A percentile compares a stretch with the other conserved stretches of the same genome.
phyloP scores from a whole-genome alignment of 495 filamentous ascomycete genomes.

The Acidomyces sp. region DNA sequence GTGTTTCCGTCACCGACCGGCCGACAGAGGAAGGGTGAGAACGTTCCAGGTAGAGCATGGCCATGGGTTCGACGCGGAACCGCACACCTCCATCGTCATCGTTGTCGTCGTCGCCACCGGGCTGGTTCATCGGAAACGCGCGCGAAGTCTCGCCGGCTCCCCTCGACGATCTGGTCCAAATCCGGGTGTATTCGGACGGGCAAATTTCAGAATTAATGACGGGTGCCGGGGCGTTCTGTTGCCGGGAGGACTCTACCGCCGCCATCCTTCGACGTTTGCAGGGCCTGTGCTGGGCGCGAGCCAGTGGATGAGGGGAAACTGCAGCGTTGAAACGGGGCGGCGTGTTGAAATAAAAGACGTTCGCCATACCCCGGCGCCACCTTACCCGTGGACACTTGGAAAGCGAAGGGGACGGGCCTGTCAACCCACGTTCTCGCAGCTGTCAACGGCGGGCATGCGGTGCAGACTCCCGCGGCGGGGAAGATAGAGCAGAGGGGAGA shows the following conservation, averaged over 20 bases:
- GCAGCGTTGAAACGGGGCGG: neutral
- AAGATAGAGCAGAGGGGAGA: neutral
- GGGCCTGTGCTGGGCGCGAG: neutral
- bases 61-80: too few species aligned
- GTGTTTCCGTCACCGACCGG: too few species aligned
- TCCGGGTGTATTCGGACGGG: slow-evolving; percentile 1
- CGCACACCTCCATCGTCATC: too few species aligned
- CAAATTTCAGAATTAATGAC: slow-evolving; percentile 15
- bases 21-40: too few species aligned
- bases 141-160: too few species aligned
- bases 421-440: slow-evolving; percentile 1
- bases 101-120: too few species aligned
- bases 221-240: slow-evolving; percentile 11
- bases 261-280: neutral
- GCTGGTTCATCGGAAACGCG: too few species aligned
- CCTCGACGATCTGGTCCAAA: neutral
- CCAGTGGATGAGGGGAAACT: neutral
- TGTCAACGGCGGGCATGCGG: neutral
- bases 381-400: too few species aligned
- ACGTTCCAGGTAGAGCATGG: too few species aligned
- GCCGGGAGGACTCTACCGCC: slow-evolving; percentile 1
- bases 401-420: slow-evolving; percentile 1
- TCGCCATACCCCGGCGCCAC: slow-evolving; percentile 3
- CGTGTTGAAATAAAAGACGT: slow-evolving; percentile 12
- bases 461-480: slow-evolving; percentile 1